phyloP scores from a whole-genome alignment of 805 yeast species.

The Yarrowia sp. region DNA sequence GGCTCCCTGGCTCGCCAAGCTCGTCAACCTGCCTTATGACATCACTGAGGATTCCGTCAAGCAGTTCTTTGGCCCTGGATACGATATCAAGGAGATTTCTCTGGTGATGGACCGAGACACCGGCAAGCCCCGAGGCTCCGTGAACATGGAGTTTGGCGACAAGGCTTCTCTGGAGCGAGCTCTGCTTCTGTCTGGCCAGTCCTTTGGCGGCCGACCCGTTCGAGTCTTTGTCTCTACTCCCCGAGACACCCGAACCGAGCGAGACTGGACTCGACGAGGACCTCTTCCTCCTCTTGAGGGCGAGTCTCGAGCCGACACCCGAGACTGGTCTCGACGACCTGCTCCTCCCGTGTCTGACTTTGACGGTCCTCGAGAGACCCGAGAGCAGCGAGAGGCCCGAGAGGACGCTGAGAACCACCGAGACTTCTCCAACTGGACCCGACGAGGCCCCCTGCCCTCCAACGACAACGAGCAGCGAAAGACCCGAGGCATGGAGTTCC shows the following conservation, averaged over 20 bases:
- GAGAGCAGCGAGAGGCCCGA: conserved; percentile 46
- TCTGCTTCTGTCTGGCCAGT: conserved; percentile 71
- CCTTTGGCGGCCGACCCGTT: conserved; percentile 72
- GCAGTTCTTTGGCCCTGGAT: conserved; percentile 52
- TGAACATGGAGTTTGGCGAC: conserved; percentile 85
- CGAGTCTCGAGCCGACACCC: conserved; percentile 51
- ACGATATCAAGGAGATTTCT: conserved; percentile 65
- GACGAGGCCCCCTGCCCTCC: conserved; percentile 58
- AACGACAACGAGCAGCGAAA: conserved; percentile 54
- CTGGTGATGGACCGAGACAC: conserved; percentile 74
- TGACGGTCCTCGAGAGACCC: conserved; percentile 44
- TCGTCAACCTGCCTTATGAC: conserved; percentile 86
- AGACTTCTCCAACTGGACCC: conserved; percentile 48
- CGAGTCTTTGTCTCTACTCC: conserved; percentile 78
- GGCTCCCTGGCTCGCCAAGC: conserved; percentile 92
- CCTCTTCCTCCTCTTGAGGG: conserved; percentile 47
- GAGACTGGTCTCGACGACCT: conserved; percentile 51
- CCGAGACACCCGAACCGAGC: conserved; percentile 38
- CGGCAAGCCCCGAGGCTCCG: conserved; percentile 82
- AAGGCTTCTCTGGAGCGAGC: conserved; percentile 81
- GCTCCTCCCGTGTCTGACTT: conserved; percentile 47
- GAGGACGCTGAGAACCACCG: conserved; percentile 48
- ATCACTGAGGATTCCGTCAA: conserved; percentile 63
- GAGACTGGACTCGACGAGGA: conserved; percentile 49
- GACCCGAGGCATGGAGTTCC: conserved; percentile 37